Percentiles rank a stretch among this genome's conserved stretches.
Evolutionary conservation across 306 rosid species (phyloP).

Genomic region (Fragaria vesca): DNA sequence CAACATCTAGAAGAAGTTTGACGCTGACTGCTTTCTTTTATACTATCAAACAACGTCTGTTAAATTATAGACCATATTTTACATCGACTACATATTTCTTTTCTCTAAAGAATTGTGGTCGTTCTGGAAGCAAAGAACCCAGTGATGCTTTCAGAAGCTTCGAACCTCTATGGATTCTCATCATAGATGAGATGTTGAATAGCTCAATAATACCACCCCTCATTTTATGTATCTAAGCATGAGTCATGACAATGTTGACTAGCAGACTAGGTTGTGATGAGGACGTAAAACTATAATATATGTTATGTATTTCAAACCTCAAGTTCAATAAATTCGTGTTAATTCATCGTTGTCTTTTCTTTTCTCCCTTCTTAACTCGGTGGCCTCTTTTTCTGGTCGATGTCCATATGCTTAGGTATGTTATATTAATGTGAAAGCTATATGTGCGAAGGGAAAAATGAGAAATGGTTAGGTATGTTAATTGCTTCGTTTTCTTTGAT

Average conservation of each 20-base stretch:
- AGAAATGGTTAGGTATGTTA: not conserved
- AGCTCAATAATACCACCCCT: no score
- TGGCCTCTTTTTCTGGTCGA: no score
- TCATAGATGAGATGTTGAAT: no score
- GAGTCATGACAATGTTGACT: not conserved
- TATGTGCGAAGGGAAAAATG: not conserved
- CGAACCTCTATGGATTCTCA: not conserved
- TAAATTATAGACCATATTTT: not conserved
- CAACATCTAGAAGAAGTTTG: conserved; percentile 9
- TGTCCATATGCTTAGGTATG: no score
- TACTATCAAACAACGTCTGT: not conserved
- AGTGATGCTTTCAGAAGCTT: not conserved
- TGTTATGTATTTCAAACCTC: not conserved
- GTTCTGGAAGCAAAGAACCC: not conserved
- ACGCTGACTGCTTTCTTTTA: conserved; percentile 2
- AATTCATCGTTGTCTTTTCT: no score
- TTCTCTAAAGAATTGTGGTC: not conserved
- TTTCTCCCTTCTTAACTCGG: no score
- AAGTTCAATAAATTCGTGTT: not conserved
- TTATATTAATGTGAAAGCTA: not conserved
- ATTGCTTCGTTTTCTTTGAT: not conserved
- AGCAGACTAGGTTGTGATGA: not conserved
- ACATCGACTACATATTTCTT: not conserved
- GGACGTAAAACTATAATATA: not conserved
- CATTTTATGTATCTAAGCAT: no score